A percentile compares a stretch with the other conserved stretches of the same genome.
These are phyloP conservation scores for Hanseniaspora gamundiae DNA, from an alignment of 1,139 yeast species.

Conservation along the genomic window DNA sequence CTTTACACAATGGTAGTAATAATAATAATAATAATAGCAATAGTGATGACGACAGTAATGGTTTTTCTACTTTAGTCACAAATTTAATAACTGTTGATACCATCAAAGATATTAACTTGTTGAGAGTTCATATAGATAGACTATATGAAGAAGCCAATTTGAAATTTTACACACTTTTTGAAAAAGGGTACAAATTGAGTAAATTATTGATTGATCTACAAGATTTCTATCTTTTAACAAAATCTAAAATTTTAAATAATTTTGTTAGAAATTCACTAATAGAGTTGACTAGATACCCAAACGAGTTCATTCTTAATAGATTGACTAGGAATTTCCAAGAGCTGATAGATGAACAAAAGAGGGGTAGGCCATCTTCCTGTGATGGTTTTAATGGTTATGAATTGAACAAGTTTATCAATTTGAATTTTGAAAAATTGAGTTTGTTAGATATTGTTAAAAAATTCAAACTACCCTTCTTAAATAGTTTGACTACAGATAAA, in stretches of 20 bases:
- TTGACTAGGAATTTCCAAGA: conserved; percentile 4
- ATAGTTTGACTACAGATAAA: neutral
- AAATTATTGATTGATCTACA: neutral
- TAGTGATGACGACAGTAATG: neutral
- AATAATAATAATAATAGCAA: neutral
- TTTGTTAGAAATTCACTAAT: conserved; percentile 5
- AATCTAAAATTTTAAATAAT: neutral
- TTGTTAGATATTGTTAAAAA: conserved; percentile 5
- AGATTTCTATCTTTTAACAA: conserved; percentile 5
- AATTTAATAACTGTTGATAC: neutral
- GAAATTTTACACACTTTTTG: conserved; percentile 4
- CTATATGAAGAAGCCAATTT: conserved; percentile 6
- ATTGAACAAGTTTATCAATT: neutral
- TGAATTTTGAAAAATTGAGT: conserved; percentile 4
- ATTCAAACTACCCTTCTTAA: neutral
- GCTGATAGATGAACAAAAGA: neutral
- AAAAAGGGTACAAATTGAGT: conserved; percentile 4
- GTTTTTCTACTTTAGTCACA: neutral
- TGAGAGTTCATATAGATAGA: neutral
- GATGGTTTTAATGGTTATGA: no score
- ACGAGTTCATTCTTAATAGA: conserved; percentile 3
- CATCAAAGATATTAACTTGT: conserved; percentile 1
- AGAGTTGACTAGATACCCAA: conserved; percentile 7
- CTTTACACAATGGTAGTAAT: neutral
- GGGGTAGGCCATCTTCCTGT: no score